Percentiles rank a stretch among this genome's conserved stretches.
phyloP scores from a whole-genome alignment of 306 rosid species.

The Coriaria nepalensis region DNA sequence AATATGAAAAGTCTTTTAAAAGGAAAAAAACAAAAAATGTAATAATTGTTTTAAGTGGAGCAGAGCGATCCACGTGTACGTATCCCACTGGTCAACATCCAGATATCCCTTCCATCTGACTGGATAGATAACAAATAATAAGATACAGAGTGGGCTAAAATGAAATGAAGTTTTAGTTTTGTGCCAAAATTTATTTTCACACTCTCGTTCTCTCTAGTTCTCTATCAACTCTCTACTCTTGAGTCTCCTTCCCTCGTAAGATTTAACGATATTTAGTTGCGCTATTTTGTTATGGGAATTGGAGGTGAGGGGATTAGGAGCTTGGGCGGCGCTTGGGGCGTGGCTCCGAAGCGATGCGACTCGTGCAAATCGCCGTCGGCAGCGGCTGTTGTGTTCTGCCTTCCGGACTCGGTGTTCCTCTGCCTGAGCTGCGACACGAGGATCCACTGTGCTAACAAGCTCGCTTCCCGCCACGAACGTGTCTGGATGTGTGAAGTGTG shows the following conservation, averaged over 20 bases:
- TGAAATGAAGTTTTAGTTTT: no score
- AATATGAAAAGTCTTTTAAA: no score
- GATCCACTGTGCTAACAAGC: constrained; percentile 52
- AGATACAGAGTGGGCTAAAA: no score
- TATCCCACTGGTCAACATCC: constrained; percentile 16
- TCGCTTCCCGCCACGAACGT: constrained; percentile 61
- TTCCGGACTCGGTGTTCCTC: constrained; percentile 58
- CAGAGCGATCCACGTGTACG: constrained; percentile 32
- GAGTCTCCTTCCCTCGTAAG: background rate
- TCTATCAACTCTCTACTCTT: background rate
- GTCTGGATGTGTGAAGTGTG: constrained; percentile 96
- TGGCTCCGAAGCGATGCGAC: constrained; percentile 60
- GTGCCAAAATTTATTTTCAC: background rate
- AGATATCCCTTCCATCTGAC: constrained; percentile 42
- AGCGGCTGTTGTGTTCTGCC: constrained; percentile 55
- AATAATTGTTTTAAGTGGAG: constrained; percentile 27
- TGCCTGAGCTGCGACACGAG: constrained; percentile 64
- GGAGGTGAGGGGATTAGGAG: constrained; percentile 21
- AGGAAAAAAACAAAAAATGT: no score
- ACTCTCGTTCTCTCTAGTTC: background rate
- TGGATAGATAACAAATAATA: no score
- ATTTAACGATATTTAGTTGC: background rate
- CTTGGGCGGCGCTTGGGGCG: constrained; percentile 28
- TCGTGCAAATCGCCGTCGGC: constrained; percentile 44
- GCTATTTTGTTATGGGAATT: constrained; percentile 35